These are phyloP conservation scores for Petunia hybrid DNA, from an alignment of 305 asterid genomes.

Conservation along the genomic window DNA sequence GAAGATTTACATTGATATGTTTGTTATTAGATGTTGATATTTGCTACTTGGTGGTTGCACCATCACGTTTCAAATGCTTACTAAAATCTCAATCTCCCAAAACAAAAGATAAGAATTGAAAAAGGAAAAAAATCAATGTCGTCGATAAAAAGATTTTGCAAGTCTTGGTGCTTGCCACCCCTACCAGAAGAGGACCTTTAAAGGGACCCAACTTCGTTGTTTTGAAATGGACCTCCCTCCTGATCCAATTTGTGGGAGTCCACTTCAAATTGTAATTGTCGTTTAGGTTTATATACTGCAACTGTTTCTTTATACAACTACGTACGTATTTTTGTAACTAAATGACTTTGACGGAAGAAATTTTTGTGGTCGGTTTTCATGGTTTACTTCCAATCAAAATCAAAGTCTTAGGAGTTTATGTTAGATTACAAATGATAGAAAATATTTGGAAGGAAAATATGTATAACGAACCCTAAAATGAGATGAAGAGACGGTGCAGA, in stretches of 20 bases:
- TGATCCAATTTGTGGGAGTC: background rate
- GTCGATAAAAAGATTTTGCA: constrained; percentile 27
- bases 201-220: constrained; percentile 32
- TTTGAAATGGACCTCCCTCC: constrained; percentile 44
- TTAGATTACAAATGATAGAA: background rate
- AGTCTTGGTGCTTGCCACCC: background rate
- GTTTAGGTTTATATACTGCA: background rate
- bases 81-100: background rate
- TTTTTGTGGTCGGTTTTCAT: background rate
- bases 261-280: background rate
- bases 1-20: constrained; percentile 37
- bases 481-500: too few species aligned
- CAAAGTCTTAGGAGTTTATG: background rate
- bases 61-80: constrained; percentile 46
- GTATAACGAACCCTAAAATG: too few species aligned
- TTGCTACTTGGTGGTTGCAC: constrained; percentile 58
- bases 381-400: background rate
- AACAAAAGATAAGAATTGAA: background rate
- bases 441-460: too few species aligned
- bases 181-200: constrained; percentile 36
- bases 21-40: constrained; percentile 75
- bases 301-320: background rate
- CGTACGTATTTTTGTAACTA: background rate
- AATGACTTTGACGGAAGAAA: background rate
- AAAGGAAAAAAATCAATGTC: background rate